Conservation (phyloP, 768 basidiomycete species). For the Agrocybe pediades region DNA sequence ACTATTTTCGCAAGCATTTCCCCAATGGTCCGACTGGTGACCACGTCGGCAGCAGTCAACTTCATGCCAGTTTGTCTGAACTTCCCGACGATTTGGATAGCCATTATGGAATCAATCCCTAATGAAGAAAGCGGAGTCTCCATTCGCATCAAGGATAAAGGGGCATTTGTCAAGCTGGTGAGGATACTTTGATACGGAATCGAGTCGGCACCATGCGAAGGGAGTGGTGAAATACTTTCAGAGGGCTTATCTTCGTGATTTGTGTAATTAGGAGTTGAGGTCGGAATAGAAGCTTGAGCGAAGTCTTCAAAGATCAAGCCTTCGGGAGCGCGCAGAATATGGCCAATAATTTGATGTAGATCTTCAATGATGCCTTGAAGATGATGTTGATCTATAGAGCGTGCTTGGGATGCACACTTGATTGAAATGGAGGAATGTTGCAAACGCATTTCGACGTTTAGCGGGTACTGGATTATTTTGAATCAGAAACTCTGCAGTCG, state of each 20-base stretch:
- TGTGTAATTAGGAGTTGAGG: too few relatives aligned
- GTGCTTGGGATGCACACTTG: slow-evolving; percentile 34
- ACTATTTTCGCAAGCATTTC: slow-evolving; percentile 25
- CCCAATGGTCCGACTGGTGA: slow-evolving; percentile 38
- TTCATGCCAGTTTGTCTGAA: slow-evolving; percentile 37
- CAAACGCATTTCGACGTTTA: slow-evolving; percentile 44
- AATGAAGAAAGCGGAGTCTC: slow-evolving; percentile 39
- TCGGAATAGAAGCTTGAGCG: not conserved
- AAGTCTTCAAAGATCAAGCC: slow-evolving; percentile 5
- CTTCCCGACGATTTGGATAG: slow-evolving; percentile 44
- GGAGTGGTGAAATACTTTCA: too few relatives aligned
- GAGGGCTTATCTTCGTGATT: not conserved
- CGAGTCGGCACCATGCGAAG: not conserved
- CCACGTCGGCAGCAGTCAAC: slow-evolving; percentile 38
- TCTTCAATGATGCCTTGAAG: slow-evolving; percentile 22
- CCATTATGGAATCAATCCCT: slow-evolving; percentile 53
- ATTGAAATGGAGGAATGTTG: slow-evolving; percentile 28
- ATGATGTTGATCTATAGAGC: slow-evolving; percentile 25
- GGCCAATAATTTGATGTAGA: slow-evolving; percentile 16
- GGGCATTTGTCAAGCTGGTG: slow-evolving; percentile 25
- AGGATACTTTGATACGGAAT: slow-evolving; percentile 18
- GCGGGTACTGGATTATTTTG: slow-evolving; percentile 36
- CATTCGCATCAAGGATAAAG: slow-evolving; percentile 28
- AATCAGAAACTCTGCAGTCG: not conserved
- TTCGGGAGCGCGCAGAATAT: slow-evolving; percentile 18